Evolutionary conservation across 331 rosid species (phyloP), one percentile per base, ranked within the genome.

Genomic region (Acacia concinna): DNA sequence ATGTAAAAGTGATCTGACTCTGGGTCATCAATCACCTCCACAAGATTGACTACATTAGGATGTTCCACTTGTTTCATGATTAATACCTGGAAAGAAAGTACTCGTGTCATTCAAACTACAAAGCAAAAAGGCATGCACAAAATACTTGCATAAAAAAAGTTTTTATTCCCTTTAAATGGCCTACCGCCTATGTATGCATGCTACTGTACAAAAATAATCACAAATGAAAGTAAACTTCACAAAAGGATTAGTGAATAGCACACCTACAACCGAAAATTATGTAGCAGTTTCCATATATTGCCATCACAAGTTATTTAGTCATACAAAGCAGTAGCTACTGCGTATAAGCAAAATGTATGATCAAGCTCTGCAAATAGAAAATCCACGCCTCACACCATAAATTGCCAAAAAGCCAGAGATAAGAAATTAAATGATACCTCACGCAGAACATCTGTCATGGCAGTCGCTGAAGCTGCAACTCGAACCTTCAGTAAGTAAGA

Each of bases 381-480:
- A 32, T 21, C 30, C 34, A 35, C 59, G 74, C 30, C 21, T 34
- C 51, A 49, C 37, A 40, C 47, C 17, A 62, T 6, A n/a, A 49
- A 77, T 68, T 77, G 9, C 15, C 60, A 54, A 27, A 32, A 62
- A 68, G 74, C 25, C 43, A 20, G 41, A 70, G 35, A 65, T n/a
- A 74, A 47, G 51, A 74, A 12, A 77, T 43, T 75, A 70, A 56
- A 49, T 70, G 35, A 82, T 88, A 91, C 99, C 99, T 96, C 99
- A 1, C 97, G 96, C 69, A 93, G 84, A 80, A 96, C 99, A 87
- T 96, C 99, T 47, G 91, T 86, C 99, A 96, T 96, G 76, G 99
- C 99, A 62, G 98, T 96, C 92, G 93, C 99, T n/a, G 96, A 90
- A 57, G 97, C 98, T 83, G 94, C 96, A 84, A 96, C 99, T 77